A percentile compares a stretch with the other conserved stretches of the same genome.
phyloP scores from a whole-genome alignment of 1,284 basidiomycete genomes.

The Tremellales sp. region DNA sequence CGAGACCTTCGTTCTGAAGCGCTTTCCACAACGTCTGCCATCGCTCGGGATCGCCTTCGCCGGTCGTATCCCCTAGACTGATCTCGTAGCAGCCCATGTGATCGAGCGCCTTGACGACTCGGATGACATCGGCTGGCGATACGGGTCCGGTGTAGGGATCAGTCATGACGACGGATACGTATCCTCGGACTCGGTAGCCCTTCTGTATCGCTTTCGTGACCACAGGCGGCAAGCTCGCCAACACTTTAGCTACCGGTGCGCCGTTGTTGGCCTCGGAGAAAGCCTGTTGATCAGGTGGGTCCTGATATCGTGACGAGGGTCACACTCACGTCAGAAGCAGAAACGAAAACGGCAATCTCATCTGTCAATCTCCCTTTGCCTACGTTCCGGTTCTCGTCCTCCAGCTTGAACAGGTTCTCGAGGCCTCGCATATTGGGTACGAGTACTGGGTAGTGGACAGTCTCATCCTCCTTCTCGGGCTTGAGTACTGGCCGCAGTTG shows the following conservation, averaged over 20 bases:
- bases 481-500: slow-evolving; percentile 13
- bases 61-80: slow-evolving; percentile 87
- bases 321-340: slow-evolving; percentile 65
- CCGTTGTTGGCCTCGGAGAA: slow-evolving; percentile 87
- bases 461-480: slow-evolving; percentile 36
- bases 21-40: slow-evolving; percentile 66
- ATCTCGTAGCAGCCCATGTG: slow-evolving; percentile 95
- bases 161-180: slow-evolving; percentile 72
- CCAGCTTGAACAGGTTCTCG: slow-evolving; percentile 57
- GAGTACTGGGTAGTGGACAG: slow-evolving; percentile 73
- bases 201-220: slow-evolving; percentile 58
- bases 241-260: slow-evolving; percentile 66
- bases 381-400: slow-evolving; percentile 19
- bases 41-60: slow-evolving; percentile 70
- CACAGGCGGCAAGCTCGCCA: slow-evolving; percentile 63
- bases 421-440: slow-evolving; percentile 80
- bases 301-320: not conserved
- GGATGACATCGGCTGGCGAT: slow-evolving; percentile 63
- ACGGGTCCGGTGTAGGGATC: slow-evolving; percentile 78
- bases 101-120: slow-evolving; percentile 65
- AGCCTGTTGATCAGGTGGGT: slow-evolving; percentile 40
- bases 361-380: slow-evolving; percentile 54
- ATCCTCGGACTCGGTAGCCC: slow-evolving; percentile 76
- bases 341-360: slow-evolving; percentile 86
- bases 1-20: slow-evolving; percentile 58